Evolutionary conservation across 495 filamentous ascomycete genomes (phyloP).

Genomic region (Aspergillus coremiiformis): DNA sequence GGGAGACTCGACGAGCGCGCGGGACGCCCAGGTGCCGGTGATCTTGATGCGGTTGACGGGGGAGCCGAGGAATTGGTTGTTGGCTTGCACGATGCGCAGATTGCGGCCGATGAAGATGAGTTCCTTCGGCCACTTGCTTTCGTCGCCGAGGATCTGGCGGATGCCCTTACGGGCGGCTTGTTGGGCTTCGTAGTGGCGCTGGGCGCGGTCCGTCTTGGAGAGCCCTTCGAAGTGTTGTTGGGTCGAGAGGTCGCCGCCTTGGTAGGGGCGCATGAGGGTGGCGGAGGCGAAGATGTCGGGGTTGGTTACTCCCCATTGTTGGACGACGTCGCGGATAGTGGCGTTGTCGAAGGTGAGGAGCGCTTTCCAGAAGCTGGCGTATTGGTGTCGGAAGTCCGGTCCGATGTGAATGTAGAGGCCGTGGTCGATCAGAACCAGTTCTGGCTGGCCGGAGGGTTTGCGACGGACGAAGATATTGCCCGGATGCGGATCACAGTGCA

Average conservation of each 20-base stretch:
- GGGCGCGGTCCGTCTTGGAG: constrained; percentile 43
- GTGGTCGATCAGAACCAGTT: constrained; percentile 94
- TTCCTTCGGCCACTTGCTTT: constrained; percentile 86
- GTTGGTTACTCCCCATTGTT: constrained; percentile 78
- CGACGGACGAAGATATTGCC: constrained; percentile 95
- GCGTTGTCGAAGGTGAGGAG: constrained; percentile 89
- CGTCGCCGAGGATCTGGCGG: constrained; percentile 76
- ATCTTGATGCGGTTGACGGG: constrained; percentile 95
- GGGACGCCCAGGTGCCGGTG: constrained; percentile 81
- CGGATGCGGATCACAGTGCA: constrained; percentile 94
- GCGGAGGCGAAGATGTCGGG: constrained; percentile 85
- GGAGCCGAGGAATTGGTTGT: constrained; percentile 79
- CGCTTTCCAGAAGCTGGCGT: constrained; percentile 87
- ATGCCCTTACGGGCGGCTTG: constrained; percentile 75
- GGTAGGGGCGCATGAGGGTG: constrained; percentile 83
- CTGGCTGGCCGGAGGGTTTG: constrained; percentile 67
- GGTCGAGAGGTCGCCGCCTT: constrained; percentile 67
- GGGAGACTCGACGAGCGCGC: constrained; percentile 63
- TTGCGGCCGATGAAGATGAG: constrained; percentile 95
- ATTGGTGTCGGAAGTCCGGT: constrained; percentile 78
- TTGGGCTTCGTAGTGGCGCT: constrained; percentile 76
- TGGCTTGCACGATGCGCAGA: constrained; percentile 82
- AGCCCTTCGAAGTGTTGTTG: constrained; percentile 54
- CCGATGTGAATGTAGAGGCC: constrained; percentile 90
- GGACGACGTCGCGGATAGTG: constrained; percentile 62